Base-by-base conservation (phyloP, 1,284 basidiomycete species). In the Laetiporus sulphureus region DNA sequence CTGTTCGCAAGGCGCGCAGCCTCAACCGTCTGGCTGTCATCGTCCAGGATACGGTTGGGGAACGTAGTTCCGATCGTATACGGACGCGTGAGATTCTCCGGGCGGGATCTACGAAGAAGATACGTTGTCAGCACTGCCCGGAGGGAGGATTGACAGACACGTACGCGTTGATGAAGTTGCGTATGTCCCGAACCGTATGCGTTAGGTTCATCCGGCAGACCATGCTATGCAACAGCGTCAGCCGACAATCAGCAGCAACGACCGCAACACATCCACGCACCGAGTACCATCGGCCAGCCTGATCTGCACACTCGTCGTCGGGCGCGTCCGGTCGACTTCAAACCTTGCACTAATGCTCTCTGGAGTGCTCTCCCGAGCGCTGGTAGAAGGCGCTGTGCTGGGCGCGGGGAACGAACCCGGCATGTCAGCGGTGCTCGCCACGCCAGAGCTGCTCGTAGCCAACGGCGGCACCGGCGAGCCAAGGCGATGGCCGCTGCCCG, bases 241-340 rank as follows among this genome's bases (percentile, higher is more conserved):
- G 7, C 22, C 22, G 22, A 12, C 13, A 6, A 24, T 3, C 4
- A 18, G 12, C 11, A 23, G 20, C 23, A 42, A 18, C 33, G 40
- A 24, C 10, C 18, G 13, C 12, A 15, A 13, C 7, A 21, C 31
- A 59, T n/a, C n/a, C n/a, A n/a, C 71, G 25, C 47, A 85, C 83
- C 86, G 75, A n/a, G 89, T 88, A 10, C 96, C 96, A 64, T 97
- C 93, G 8, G 85, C 87, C 35, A 98, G 62, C 36, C 94, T 73
- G 42, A 98, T 73, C 67, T 97, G 94, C n/a, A 99, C 73, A 56
- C 79, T 91, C 24, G 94, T 97, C 40, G 82, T 86, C 1, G 94
- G 94, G 60, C 77, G 71, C 15, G 68, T 73, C 53, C 77, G 73
- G 58, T 98, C 91, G 4, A 97, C 86, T 60, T 87, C 79, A 59